These are phyloP conservation scores for Zopfochytrium polystomum DNA, from an alignment of 371 early-diverging fungal species.

Conservation along the genomic window DNA sequence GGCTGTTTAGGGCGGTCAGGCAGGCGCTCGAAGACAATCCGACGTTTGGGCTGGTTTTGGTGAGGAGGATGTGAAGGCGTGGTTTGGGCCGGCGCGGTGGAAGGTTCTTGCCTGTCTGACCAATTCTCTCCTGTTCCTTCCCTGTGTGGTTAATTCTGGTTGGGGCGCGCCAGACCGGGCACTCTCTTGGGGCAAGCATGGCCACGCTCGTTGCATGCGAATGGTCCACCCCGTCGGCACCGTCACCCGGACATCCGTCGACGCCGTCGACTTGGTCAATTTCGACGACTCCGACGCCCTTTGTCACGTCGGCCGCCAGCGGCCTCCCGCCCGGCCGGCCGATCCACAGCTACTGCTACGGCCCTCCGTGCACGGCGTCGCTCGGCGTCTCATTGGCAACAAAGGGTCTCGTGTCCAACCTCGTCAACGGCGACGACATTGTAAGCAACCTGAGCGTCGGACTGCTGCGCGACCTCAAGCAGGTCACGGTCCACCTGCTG, in stretches of 20 bases:
- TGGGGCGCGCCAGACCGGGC: constrained; percentile 34
- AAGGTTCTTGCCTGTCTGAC: no score
- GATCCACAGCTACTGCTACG: constrained; percentile 29
- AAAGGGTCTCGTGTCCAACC: constrained; percentile 29
- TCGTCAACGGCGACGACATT: constrained; percentile 39
- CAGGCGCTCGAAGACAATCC: constrained; percentile 39
- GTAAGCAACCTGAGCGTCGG: constrained; percentile 35
- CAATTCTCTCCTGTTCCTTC: no score
- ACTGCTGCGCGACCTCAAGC: constrained; percentile 37
- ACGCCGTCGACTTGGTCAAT: no score
- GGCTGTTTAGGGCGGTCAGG: constrained; percentile 34
- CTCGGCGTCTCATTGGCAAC: constrained; percentile 12
- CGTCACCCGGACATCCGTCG: no score
- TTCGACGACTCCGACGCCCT: constrained; percentile 14
- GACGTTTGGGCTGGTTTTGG: constrained; percentile 38
- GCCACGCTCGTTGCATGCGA: constrained; percentile 42
- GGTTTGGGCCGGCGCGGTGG: no score
- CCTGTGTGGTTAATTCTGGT: no score
- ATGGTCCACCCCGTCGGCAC: constrained; percentile 31
- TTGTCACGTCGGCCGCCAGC: constrained; percentile 20
- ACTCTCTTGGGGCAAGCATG: constrained; percentile 46
- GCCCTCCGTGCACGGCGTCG: constrained; percentile 27
- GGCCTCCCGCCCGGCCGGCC: constrained; percentile 30
- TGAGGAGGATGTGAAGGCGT: no score
- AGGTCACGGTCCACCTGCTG: constrained; percentile 25